Base-by-base conservation (phyloP, 192 early-diverging fungal genomes). In the Gaertneriomyces semiglobifer region DNA sequence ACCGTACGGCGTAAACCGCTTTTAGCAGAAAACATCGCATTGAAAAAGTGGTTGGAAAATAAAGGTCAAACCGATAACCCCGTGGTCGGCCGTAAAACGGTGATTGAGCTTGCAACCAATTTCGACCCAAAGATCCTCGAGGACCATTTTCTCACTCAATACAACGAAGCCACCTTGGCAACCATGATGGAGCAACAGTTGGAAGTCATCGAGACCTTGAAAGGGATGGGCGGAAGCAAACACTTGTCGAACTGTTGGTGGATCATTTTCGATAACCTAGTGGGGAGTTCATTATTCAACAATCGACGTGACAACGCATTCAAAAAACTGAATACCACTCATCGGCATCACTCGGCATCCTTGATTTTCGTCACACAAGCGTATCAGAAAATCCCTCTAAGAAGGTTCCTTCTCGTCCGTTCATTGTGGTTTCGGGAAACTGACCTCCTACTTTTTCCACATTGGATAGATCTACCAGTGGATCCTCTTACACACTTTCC, bases 281-380 rank as follows among this genome's bases (percentile, higher is more conserved):
- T 52, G n/a, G 50, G 50, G 50, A 18, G n/a, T n/a, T 52, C 50
- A n/a, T 20, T 52, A n/a, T 52, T 52, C 20, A 18, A n/a, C n/a
- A 52, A 52, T 20, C n/a, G n/a, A 52, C n/a, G 50, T 18, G 20
- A 52, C 50, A 52, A 52, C 20, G 50, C 50, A n/a, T 52, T 52
- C 50, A 52, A 52, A 52, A n/a, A 20, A 18, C 50, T 52, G n/a
- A 52, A 52, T 20, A 18, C 50, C 3, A 52, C n/a, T 52, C 50
- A 18, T n/a, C 50, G 50, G n/a, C 50, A 52, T 20, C 20, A 52
- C 50, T 52, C 50, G 0, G 50, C 50, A 18, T 52, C 50, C 0
- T n/a, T 20, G n/a, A 52, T 52, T 52, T 5, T 52, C 20, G 50
- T 52, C n/a, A 18, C 50, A n/a, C 50, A 52, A 6, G n/a, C 50